Evolutionary conservation across 179 eudicot species (phyloP).

Genomic region (Vitellaria paradoxa): DNA sequence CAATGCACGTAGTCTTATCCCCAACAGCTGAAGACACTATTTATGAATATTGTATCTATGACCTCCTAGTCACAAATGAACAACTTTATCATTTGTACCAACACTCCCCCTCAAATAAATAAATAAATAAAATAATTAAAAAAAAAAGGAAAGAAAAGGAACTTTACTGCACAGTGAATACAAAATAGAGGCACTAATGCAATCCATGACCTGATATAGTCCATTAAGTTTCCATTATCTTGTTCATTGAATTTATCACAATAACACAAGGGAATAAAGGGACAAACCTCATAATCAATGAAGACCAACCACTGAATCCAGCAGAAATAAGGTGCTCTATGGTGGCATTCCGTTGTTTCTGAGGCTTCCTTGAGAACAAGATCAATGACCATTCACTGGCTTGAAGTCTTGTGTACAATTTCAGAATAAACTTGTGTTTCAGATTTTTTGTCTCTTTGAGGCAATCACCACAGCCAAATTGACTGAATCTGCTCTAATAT

Average conservation of each 20-base stretch:
- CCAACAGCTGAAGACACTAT: no score
- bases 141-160: no score
- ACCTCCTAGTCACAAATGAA: no score
- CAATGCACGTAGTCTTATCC: no score
- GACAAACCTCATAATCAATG: slow-evolving; percentile 38
- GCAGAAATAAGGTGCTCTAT: slow-evolving; percentile 28
- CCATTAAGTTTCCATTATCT: no score
- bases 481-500: slow-evolving; percentile 16
- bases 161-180: no score
- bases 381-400: slow-evolving; percentile 36
- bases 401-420: slow-evolving; percentile 33
- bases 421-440: slow-evolving; percentile 18
- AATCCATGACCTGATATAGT: no score
- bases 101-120: no score
- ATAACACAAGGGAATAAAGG: not conserved
- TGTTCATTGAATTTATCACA: not conserved
- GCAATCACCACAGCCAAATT: slow-evolving; percentile 17
- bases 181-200: no score
- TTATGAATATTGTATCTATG: no score
- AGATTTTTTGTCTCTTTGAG: slow-evolving; percentile 21
- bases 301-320: slow-evolving; percentile 34
- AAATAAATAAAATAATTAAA: no score
- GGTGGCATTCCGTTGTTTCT: slow-evolving; percentile 28
- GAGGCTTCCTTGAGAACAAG: slow-evolving; percentile 39
- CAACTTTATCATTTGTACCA: no score